A percentile compares a stretch with the other conserved stretches of the same genome.
Conservation (phyloP, 495 filamentous ascomycete genomes). For the Talaromyces borbonicus region DNA sequence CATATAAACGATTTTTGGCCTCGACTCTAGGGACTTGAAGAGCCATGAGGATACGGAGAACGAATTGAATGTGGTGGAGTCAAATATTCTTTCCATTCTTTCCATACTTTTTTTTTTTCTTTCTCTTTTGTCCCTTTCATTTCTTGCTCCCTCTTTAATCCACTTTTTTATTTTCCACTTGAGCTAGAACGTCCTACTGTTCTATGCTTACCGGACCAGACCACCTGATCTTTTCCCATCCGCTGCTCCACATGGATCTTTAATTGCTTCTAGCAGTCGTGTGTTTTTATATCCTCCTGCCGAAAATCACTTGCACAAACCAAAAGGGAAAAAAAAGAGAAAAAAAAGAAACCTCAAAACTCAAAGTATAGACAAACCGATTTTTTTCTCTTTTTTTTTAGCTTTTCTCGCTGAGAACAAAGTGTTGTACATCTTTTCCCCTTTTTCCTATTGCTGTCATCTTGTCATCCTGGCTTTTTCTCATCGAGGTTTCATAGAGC, state of each 20-base stretch:
- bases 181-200: neutral
- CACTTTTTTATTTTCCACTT: neutral
- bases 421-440: constrained; percentile 8
- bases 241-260: neutral
- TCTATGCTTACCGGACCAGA: neutral
- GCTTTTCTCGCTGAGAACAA: constrained; percentile 6
- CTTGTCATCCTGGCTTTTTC: constrained; percentile 1
- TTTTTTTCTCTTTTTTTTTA: neutral
- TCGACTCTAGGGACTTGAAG: constrained; percentile 1
- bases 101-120: constrained; percentile 1
- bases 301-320: constrained; percentile 4
- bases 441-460: neutral
- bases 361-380: too few relatives aligned
- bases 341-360: constrained; percentile 1
- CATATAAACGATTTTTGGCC: constrained; percentile 4
- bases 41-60: constrained; percentile 4
- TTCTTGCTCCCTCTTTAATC: neutral
- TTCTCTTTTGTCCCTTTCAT: neutral
- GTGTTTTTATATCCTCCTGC: neutral
- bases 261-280: constrained; percentile 6
- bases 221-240: constrained; percentile 1
- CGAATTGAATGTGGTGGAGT: constrained; percentile 6
- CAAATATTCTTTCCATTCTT: constrained; percentile 1
- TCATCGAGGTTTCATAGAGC: constrained; percentile 6
- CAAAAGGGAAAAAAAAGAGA: neutral